Percentiles rank a stretch among this genome's conserved stretches.
These are phyloP conservation scores for Lipomyces orientalis DNA, from an alignment of 805 yeast species.

Conservation along the genomic window DNA sequence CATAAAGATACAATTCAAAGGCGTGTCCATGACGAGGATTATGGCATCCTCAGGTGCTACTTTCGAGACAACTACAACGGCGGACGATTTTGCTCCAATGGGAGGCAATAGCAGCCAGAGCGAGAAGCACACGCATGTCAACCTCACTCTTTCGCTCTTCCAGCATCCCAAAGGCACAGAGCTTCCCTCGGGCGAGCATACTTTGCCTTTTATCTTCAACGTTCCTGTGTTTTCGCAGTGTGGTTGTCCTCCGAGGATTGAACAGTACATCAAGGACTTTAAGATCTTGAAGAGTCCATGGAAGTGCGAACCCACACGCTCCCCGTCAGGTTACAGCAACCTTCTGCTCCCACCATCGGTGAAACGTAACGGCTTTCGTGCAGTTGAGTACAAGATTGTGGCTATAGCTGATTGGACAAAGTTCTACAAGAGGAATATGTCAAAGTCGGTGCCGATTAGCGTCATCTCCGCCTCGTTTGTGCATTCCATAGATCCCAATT, in stretches of 20 bases:
- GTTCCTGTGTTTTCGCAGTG: neutral
- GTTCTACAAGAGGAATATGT: neutral
- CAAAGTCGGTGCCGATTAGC: neutral
- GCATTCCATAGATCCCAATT: neutral
- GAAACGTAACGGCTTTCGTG: neutral
- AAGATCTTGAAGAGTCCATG: neutral
- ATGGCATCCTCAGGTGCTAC: neutral
- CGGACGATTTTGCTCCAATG: neutral
- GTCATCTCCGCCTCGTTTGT: neutral
- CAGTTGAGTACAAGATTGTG: neutral
- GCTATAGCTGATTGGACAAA: neutral
- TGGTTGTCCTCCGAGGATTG: neutral
- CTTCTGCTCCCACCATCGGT: neutral
- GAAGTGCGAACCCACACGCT: neutral
- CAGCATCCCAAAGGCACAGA: neutral
- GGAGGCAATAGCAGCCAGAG: neutral
- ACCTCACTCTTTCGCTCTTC: neutral
- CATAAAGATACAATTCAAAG: slow-evolving; percentile 20
- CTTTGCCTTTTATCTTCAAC: neutral
- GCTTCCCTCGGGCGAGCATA: neutral
- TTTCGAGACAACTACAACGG: neutral
- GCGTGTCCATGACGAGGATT: slow-evolving; percentile 17
- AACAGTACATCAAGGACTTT: neutral
- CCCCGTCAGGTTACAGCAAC: neutral
- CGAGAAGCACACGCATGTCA: neutral